phyloP scores from a whole-genome alignment of 257 asterid species.

The Cynanchum wilfordii region DNA sequence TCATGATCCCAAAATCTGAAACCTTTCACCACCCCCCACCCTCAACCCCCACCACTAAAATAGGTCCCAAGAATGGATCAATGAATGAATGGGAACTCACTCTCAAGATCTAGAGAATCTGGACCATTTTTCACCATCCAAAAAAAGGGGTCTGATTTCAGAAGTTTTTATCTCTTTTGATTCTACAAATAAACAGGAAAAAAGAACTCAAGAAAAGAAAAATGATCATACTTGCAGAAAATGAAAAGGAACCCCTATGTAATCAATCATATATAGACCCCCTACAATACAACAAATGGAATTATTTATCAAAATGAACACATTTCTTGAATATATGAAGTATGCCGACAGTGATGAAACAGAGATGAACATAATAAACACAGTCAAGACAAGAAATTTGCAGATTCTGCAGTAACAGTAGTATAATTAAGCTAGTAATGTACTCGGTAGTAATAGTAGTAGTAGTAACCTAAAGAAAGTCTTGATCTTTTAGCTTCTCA shows the following conservation, averaged over 20 bases:
- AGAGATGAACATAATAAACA: slow-evolving; percentile 29
- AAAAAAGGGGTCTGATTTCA: not conserved
- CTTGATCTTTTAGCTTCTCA: slow-evolving; percentile 44
- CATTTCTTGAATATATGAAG: slow-evolving; percentile 11
- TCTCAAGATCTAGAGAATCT: not conserved
- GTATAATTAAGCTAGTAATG: slow-evolving; percentile 19
- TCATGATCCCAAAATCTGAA: slow-evolving; percentile 12
- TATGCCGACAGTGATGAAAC: slow-evolving; percentile 22
- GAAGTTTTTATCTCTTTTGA: not conserved
- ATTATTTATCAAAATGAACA: slow-evolving; percentile 25
- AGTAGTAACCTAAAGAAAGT: slow-evolving; percentile 8
- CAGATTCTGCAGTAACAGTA: slow-evolving; percentile 31
- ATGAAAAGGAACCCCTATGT: slow-evolving; percentile 12
- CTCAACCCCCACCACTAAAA: no score
- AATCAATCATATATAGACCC: not conserved
- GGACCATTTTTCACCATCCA: not conserved
- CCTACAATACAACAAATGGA: slow-evolving; percentile 15
- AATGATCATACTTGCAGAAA: slow-evolving; percentile 5
- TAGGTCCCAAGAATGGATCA: not conserved
- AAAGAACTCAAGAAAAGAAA: not conserved
- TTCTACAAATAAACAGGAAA: not conserved
- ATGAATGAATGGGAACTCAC: not conserved
- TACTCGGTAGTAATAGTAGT: slow-evolving; percentile 7
- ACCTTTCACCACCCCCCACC: no score
- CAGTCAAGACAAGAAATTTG: slow-evolving; percentile 34